Percentiles rank a stretch among this genome's conserved stretches.
phyloP scores from a whole-genome alignment of 1,139 yeast genomes.

The Candida sanyaensis region DNA sequence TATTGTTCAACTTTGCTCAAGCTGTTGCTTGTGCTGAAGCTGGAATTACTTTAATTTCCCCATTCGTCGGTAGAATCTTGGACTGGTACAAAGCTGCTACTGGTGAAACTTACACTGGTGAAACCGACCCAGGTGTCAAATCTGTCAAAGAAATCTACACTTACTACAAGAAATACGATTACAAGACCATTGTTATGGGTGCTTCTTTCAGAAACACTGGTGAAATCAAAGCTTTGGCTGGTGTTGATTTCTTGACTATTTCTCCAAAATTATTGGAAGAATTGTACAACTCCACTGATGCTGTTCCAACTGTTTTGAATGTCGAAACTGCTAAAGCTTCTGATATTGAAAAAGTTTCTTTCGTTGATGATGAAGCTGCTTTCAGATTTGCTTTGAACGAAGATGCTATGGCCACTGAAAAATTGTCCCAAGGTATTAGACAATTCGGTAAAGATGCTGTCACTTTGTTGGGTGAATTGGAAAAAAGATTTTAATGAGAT shows the following conservation, averaged over 20 bases:
- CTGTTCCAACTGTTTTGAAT: slow-evolving; percentile 81
- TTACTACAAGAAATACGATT: slow-evolving; percentile 97
- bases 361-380: slow-evolving; percentile 79
- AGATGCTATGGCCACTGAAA: slow-evolving; percentile 99
- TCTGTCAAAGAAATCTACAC: slow-evolving; percentile 89
- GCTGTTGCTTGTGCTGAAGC: slow-evolving; percentile 99
- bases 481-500: slow-evolving; percentile 55
- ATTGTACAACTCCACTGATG: slow-evolving; percentile 73
- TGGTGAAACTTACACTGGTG: slow-evolving; percentile 81
- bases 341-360: slow-evolving; percentile 71
- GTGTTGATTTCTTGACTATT: slow-evolving; percentile 95
- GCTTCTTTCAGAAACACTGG: slow-evolving; percentile 99
- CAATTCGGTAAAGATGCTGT: slow-evolving; percentile 93
- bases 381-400: slow-evolving; percentile 94
- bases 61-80: slow-evolving; percentile 98
- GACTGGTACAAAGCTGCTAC: slow-evolving; percentile 98
- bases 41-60: slow-evolving; percentile 91
- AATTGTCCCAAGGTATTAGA: slow-evolving; percentile 97
- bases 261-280: slow-evolving; percentile 93
- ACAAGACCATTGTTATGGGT: slow-evolving; percentile 99
- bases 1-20: slow-evolving; percentile 92
- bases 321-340: slow-evolving; percentile 53
- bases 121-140: slow-evolving; percentile 92
- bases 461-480: slow-evolving; percentile 78
- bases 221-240: slow-evolving; percentile 96